A percentile compares a stretch with the other conserved stretches of the same genome.
These are phyloP conservation scores for Saccharomyces hybrid DNA, from an alignment of 1,139 yeast species.

Conservation along the genomic window DNA sequence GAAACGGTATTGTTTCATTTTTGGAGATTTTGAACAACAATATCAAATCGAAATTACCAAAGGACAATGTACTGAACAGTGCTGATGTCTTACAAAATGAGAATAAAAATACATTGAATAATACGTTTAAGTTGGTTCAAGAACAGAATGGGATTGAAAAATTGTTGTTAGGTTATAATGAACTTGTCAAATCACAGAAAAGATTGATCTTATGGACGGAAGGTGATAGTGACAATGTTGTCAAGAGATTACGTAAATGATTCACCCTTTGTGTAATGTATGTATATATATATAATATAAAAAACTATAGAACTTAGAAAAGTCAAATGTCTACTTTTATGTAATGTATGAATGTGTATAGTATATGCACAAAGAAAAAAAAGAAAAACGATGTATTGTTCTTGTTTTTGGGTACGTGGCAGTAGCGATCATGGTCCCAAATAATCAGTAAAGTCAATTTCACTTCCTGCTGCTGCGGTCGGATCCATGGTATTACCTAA, in stretches of 20 bases:
- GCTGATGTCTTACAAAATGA: not conserved
- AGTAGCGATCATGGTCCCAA: constrained; percentile 4
- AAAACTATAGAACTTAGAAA: not conserved
- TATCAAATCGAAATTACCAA: constrained; percentile 2
- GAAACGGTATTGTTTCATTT: constrained; percentile 50
- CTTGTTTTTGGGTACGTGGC: not conserved
- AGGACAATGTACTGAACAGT: not conserved
- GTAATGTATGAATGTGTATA: not conserved
- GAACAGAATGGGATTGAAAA: constrained; percentile 40
- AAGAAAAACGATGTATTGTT: not conserved
- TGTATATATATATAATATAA: not conserved
- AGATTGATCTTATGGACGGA: constrained; percentile 56
- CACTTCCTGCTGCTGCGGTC: constrained; percentile 22
- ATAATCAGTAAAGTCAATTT: constrained; percentile 26
- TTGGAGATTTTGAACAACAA: constrained; percentile 35
- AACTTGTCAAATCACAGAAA: constrained; percentile 40
- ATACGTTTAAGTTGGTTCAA: constrained; percentile 9
- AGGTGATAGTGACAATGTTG: constrained; percentile 39
- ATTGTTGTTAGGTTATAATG: constrained; percentile 40
- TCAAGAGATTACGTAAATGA: constrained; percentile 36
- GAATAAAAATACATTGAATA: not conserved
- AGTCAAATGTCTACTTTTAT: not conserved
- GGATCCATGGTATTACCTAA: constrained; percentile 34
- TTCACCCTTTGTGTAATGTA: not conserved
- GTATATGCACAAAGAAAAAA: not conserved